Base-by-base conservation (phyloP, 1,284 basidiomycete genomes). In the Neonothopanus nambi region DNA sequence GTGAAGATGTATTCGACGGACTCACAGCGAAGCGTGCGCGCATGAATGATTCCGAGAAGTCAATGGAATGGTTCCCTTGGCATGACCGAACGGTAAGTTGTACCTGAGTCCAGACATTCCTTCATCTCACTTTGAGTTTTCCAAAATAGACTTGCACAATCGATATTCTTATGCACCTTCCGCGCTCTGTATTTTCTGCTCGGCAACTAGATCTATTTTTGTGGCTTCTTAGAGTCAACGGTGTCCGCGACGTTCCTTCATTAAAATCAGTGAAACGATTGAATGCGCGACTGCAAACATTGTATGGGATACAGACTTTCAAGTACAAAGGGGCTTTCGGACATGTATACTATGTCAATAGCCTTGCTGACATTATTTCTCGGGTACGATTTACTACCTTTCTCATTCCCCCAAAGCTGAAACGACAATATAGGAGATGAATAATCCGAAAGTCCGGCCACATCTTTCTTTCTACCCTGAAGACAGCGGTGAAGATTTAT, bases 101-200 rank as follows among this genome's bases (percentile, higher is more conserved):
- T 18, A 8, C 7, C 9, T 11, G 23, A 20, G n/a, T 41, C 12
- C n/a, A n/a, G n/a, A 13, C 37, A 7, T 48, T 18, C 13, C 6
- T 17, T 38, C 9, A 26, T 37, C 17, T 47, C 13, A 20, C 3
- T 21, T 24, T 17, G 13, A 17, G 40, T 17, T 42, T 7, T 41
- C 24, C 20, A 39, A 23, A 17, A 17, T 21, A 72, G 70, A 61
- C 65, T 2, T 71, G 70, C 44, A 65, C 67, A 1, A 51, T 73
- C 0, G 68, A 73, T 42, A 63, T 71, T 11, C 39, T 73, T 0
- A 69, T 67, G 63, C 70, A 72, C 50, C 62, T 73, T 0, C 71
- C 69, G 4, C 61, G 65, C 2, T 72, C 70, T 1, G 63, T 65
- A 4, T 73, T 72, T 43, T 72, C 69, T 0, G 52, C 63, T 0